A percentile compares a stretch with the other conserved stretches of the same genome.
These are phyloP conservation scores for Aureobasidium lini DNA, from an alignment of 2,329 filamentous ascomycete species.

Conservation along the genomic window DNA sequence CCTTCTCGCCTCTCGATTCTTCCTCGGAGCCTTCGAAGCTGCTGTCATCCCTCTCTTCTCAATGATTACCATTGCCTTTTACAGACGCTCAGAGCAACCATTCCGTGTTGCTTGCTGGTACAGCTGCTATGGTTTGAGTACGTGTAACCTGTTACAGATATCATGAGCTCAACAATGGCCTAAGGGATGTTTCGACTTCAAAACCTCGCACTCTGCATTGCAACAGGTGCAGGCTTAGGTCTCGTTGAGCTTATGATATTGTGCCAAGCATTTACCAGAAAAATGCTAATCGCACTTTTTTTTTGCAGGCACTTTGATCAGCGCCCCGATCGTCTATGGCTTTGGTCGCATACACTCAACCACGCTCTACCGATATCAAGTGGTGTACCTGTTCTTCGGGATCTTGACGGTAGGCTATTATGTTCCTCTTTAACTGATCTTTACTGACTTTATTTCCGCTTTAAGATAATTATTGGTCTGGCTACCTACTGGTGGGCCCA, in stretches of 20 bases:
- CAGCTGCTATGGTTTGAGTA: slow-evolving; percentile 12
- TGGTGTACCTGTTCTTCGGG: slow-evolving; percentile 15
- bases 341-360: slow-evolving; percentile 11
- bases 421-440: too few relatives aligned
- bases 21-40: slow-evolving; percentile 18
- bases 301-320: background rate
- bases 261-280: too few relatives aligned
- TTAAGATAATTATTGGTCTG: background rate
- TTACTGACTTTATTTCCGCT: too few relatives aligned
- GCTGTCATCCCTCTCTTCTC: slow-evolving; percentile 14
- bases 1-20: slow-evolving; percentile 17
- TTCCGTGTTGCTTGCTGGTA: slow-evolving; percentile 16
- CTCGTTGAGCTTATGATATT: too few relatives aligned
- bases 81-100: slow-evolving; percentile 12
- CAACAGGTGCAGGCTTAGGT: too few relatives aligned
- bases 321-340: slow-evolving; percentile 14
- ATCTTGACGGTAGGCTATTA: slow-evolving; percentile 1
- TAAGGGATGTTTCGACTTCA: too few relatives aligned
- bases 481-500: slow-evolving; percentile 14
- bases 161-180: too few relatives aligned
- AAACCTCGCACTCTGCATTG: too few relatives aligned
- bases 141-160: too few relatives aligned
- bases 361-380: slow-evolving; percentile 14
- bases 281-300: too few relatives aligned
- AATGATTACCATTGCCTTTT: slow-evolving; percentile 15